Evolutionary conservation across 2,329 filamentous ascomycete genomes (phyloP).

Genomic region (Epichloe sibirici): DNA sequence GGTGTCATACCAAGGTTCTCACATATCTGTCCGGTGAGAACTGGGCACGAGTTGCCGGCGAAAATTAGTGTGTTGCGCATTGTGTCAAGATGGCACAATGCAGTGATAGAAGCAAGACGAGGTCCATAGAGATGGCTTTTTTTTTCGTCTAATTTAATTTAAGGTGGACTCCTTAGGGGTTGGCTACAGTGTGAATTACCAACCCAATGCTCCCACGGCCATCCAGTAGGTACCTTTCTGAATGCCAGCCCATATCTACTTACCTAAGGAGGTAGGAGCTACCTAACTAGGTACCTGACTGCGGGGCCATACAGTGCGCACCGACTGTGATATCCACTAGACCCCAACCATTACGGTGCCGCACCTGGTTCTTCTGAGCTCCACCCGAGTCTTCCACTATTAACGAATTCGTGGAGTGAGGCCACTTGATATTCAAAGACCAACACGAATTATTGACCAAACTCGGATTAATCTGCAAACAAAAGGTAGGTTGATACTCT

Average conservation of each 20-base stretch:
- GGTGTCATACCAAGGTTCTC: constrained; percentile 54
- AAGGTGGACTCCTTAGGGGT: not conserved
- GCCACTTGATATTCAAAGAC: no score
- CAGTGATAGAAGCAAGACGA: constrained; percentile 8
- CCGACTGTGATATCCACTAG: not conserved
- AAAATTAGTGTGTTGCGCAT: constrained; percentile 60
- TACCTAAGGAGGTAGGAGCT: no score
- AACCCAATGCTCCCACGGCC: no score
- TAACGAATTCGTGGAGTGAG: no score
- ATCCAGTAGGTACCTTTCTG: no score
- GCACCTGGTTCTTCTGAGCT: no score
- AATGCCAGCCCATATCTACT: no score
- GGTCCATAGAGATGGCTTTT: constrained; percentile 11
- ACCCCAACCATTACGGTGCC: no score
- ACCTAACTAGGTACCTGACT: not conserved
- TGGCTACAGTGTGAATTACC: not conserved
- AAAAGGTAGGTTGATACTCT: not conserved
- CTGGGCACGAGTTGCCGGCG: constrained; percentile 54
- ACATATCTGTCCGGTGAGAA: constrained; percentile 53
- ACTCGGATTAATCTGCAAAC: not conserved
- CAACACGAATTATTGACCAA: not conserved
- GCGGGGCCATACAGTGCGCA: not conserved
- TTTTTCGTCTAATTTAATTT: not conserved
- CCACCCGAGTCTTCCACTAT: no score
- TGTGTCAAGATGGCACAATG: constrained; percentile 11